phyloP scores from a whole-genome alignment of 2,329 filamentous ascomycete species.

The Botrytis galanthina region DNA sequence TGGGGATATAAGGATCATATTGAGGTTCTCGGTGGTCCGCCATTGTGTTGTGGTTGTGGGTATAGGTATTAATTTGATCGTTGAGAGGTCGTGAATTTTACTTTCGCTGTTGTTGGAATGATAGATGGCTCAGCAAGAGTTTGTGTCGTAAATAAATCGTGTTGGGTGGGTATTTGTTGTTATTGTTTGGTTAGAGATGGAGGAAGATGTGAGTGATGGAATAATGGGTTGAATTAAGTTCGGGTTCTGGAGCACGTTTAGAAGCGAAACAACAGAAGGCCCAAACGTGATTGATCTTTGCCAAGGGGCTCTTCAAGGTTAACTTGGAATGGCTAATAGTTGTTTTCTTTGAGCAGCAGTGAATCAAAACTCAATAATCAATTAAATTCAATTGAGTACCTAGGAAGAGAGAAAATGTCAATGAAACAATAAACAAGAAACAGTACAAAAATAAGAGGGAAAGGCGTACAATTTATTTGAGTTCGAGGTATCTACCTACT shows the following conservation, averaged over 20 bases:
- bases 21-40: conserved; percentile 32
- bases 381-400: neutral
- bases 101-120: neutral
- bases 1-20: conserved; percentile 40
- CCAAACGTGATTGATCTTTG: conserved; percentile 20
- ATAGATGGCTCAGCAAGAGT: neutral
- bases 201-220: conserved; percentile 5
- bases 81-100: neutral
- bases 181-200: neutral
- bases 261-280: conserved; percentile 19
- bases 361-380: neutral
- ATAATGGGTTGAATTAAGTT: neutral
- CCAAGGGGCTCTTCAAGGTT: conserved; percentile 13
- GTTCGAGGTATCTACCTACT: no score
- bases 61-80: conserved; percentile 5
- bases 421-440: neutral
- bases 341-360: conserved; percentile 8
- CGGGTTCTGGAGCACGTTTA: conserved; percentile 12
- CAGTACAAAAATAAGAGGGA: neutral
- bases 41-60: conserved; percentile 31
- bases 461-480: neutral
- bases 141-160: neutral
- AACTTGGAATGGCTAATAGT: neutral
- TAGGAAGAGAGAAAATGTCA: neutral
- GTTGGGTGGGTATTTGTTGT: conserved; percentile 1